Base-by-base conservation (phyloP, 257 asterid species). In the Echium plantagineum region DNA sequence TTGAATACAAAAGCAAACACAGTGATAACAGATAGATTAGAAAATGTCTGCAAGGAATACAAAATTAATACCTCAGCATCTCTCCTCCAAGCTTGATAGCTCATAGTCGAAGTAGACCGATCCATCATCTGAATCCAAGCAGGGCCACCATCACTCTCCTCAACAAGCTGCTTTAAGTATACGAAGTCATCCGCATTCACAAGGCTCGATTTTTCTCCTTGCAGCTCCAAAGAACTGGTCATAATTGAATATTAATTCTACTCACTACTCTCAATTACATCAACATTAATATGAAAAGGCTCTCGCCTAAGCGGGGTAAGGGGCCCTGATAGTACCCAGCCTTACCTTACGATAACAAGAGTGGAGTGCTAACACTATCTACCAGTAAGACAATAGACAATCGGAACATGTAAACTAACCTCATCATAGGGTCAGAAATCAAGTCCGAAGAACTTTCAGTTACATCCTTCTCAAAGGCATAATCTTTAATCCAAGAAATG, bases 51-150 rank as follows among this genome's bases (percentile, higher is more conserved):
- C 32, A 2, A 10, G 15, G 16, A 9, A 13, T 42, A 42, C 1
- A 55, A 9, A 24, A 22, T 20, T 35, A 47, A 21, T 71, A 85
- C 98, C 96, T 80, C 80, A 46, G 90, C 89, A 59, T 90, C 98
- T 72, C 98, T 80, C 66, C 90, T 81, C 98, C 98, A 90, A 51
- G 98, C 98, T 73, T 87, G 85, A 66, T 83, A 90, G 75, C 81
- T 83, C 98, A 90, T 85, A 63, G 68, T 82, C 1, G 78, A 64
- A 0, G 88, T 74, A 18, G 93, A 80, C 58, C 75, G 83, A 68
- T 87, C 84, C 98, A 90, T 90, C 95, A 90, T 82, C 22, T 78
- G 82, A 65, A 85, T 80, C 98, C 98, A 90, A 69, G 68, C 61
- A 21, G 89, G 90, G 15, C 98, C 98, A 5, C 84, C 90, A 53